Percentiles rank a stretch among this genome's conserved stretches.
phyloP scores from a whole-genome alignment of 2,329 filamentous ascomycete species.

The Colletotrichum phormii region DNA sequence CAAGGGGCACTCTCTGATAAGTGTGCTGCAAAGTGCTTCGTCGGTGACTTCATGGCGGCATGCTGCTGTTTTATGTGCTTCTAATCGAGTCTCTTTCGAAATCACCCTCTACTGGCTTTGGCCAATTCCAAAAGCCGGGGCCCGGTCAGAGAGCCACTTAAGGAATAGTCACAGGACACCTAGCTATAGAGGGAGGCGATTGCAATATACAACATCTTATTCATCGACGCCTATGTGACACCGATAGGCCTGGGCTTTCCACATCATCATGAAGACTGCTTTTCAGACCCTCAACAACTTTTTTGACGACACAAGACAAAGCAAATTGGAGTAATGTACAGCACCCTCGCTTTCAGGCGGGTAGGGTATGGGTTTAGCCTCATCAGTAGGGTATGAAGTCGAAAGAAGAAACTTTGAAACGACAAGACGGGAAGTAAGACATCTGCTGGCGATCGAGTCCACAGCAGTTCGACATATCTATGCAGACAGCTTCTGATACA shows the following conservation, averaged over 20 bases:
- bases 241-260: background rate
- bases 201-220: too few species aligned
- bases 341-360: background rate
- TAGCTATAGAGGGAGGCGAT: too few species aligned
- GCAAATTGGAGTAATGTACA: conserved; percentile 16
- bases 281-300: background rate
- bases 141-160: too few species aligned
- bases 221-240: too few species aligned
- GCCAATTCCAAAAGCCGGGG: too few species aligned
- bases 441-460: background rate
- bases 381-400: conserved; percentile 21
- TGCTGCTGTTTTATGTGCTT: too few species aligned
- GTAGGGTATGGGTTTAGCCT: background rate
- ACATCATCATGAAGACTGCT: background rate
- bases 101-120: too few species aligned
- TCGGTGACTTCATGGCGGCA: too few species aligned
- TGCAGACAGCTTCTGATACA: background rate
- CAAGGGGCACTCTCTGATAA: too few species aligned
- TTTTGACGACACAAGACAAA: background rate
- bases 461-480: background rate
- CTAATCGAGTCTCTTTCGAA: too few species aligned
- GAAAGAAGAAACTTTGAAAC: background rate
- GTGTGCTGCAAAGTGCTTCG: too few species aligned
- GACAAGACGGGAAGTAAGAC: background rate
- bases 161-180: too few species aligned